Evolutionary conservation across 1,139 yeast species (phyloP).

Genomic region (Saccharomyces hybrid): DNA sequence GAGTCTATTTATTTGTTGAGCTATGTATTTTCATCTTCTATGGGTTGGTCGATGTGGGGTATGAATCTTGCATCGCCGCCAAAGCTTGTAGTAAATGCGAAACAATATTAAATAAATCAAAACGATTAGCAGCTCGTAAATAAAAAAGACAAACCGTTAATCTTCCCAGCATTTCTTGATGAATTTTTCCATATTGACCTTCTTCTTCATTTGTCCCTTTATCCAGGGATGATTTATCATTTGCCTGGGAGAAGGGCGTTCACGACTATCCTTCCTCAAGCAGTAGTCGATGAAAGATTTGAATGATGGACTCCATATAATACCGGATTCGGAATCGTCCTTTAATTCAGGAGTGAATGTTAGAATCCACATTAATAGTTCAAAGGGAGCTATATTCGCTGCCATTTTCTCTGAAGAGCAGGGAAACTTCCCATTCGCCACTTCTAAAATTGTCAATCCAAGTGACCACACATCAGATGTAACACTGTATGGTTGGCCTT

Average conservation of each 20-base stretch:
- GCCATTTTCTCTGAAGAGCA: conserved; percentile 36
- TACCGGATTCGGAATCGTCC: conserved; percentile 71
- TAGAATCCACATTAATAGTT: conserved; percentile 69
- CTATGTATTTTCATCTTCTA: conserved; percentile 4
- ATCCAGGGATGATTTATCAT: conserved; percentile 93
- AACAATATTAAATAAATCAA: background rate
- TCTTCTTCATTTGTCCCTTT: conserved; percentile 57
- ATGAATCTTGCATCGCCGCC: background rate
- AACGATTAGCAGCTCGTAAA: background rate
- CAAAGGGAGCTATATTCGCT: conserved; percentile 63
- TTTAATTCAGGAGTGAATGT: conserved; percentile 71
- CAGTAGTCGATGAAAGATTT: conserved; percentile 77
- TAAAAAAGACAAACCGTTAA: conserved; percentile 1
- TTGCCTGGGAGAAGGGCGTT: conserved; percentile 86
- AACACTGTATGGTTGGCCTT: conserved; percentile 90
- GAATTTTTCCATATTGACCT: conserved; percentile 81
- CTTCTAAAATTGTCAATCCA: conserved; percentile 85
- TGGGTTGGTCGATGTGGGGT: background rate
- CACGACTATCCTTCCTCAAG: conserved; percentile 66
- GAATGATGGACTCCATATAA: conserved; percentile 75
- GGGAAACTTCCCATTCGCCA: conserved; percentile 84
- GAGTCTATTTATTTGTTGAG: background rate
- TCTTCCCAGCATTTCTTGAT: conserved; percentile 70
- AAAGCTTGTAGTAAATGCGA: background rate
- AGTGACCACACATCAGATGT: conserved; percentile 95